Percentiles rank a stretch among this genome's conserved stretches.
These are phyloP conservation scores for Fusarium nematophilum DNA, from an alignment of 2,329 filamentous ascomycete genomes.

Conservation along the genomic window DNA sequence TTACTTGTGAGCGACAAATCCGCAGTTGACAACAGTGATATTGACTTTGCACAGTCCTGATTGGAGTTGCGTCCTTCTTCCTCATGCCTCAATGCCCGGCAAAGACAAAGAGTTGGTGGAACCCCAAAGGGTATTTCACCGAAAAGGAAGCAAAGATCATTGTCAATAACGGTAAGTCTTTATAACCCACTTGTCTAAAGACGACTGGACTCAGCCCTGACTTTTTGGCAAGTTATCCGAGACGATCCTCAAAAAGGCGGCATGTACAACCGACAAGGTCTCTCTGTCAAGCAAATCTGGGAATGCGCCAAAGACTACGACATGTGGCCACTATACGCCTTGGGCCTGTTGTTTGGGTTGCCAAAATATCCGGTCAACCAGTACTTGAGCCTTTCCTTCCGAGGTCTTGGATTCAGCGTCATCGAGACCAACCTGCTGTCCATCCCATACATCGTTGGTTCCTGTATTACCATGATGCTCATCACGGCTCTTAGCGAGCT, in stretches of 20 bases:
- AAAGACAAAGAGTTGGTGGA: constrained; percentile 69
- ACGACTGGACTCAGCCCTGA: constrained; percentile 6
- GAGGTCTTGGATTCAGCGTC: constrained; percentile 60
- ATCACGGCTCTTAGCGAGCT: constrained; percentile 59
- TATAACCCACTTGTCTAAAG: no score
- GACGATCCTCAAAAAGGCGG: constrained; percentile 67
- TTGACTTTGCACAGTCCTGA: constrained; percentile 56
- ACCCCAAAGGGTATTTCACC: constrained; percentile 69
- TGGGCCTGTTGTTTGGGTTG: constrained; percentile 60
- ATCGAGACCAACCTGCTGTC: constrained; percentile 66
- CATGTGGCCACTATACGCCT: constrained; percentile 63
- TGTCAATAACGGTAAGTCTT: constrained; percentile 62
- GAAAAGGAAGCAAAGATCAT: constrained; percentile 74
- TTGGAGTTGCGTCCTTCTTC: constrained; percentile 65
- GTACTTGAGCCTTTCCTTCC: constrained; percentile 64
- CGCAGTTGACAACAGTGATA: constrained; percentile 43
- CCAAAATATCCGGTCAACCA: constrained; percentile 58
- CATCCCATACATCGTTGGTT: constrained; percentile 60
- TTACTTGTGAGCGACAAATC: constrained; percentile 44
- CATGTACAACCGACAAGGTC: constrained; percentile 65
- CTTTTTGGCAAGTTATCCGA: constrained; percentile 49
- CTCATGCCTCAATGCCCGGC: constrained; percentile 71
- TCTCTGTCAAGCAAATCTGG: constrained; percentile 58
- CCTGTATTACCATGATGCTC: constrained; percentile 57
- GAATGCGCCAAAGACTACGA: constrained; percentile 62